Base-by-base conservation (phyloP, 2,329 filamentous ascomycete species). In the Ophiostoma angusticollis region DNA sequence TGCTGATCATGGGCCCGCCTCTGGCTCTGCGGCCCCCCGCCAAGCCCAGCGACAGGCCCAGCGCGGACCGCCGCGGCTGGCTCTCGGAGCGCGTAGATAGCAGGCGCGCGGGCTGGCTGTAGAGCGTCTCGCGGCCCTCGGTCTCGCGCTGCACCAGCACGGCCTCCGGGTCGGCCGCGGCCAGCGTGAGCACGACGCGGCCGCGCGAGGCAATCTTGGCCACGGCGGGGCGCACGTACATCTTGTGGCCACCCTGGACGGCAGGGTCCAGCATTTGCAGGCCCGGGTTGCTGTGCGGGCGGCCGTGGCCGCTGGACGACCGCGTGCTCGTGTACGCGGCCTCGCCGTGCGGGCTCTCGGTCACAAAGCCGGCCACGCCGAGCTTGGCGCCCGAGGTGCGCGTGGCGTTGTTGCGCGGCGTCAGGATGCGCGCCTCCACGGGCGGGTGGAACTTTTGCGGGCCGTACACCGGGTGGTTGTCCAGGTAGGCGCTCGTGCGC, bases 391-490 rank as follows among this genome's bases (percentile, higher is more conserved):
- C 46, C 9, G 44, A 41, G 9, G 54, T 53, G 16, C 47, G 42
- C 13, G 9, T 8, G 8, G 31, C 7, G 21, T 41, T n/a, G n/a
- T n/a, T 49, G 35, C 61, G 59, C 6, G 72, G 71, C 29, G 54
- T 55, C 13, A 78, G 46, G 14, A 78, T 57, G 45, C 74, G 64
- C 13, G 65, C 63, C 49, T 65, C 51, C n/a, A 68, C 59, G 5
- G 71, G 65, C 5, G 64, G 49, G 44, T 65, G 66, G 19, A 61
- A 47, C 38, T 53, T 59, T 52, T 76, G 74, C 9, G 74, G 74
- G 2, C 74, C 74, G 49, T 77, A 76, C 17, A 74, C 48, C 2
- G 74, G 68, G 52, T 78, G 72, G 54, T 78, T 78, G 42, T 73
- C 66, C 49, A 72, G 56, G 54, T 62, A 72, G 28, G 65, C 61